Evolutionary conservation across 345 rosid species (phyloP).

Genomic region (Citrus sp.): DNA sequence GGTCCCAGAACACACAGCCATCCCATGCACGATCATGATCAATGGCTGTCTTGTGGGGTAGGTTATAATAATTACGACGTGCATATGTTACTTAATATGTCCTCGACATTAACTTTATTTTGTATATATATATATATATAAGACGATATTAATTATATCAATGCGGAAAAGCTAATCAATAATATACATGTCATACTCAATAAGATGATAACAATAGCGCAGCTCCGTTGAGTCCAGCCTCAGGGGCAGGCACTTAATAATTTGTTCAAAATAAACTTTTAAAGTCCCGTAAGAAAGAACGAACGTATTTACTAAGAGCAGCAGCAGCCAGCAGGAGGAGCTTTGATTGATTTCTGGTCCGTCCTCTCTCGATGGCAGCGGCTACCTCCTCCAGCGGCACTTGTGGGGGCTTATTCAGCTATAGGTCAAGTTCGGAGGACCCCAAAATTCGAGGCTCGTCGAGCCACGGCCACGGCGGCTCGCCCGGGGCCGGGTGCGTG

Average conservation of each 20-base stretch:
- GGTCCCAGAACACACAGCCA: too few relatives aligned
- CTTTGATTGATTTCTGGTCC: not conserved
- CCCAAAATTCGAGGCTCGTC: constrained; percentile 24
- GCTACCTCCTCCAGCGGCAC: constrained; percentile 30
- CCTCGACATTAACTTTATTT: too few relatives aligned
- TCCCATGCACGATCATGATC: too few relatives aligned
- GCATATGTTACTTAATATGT: not conserved
- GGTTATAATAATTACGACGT: not conserved
- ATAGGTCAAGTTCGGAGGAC: constrained; percentile 28
- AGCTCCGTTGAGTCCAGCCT: too few relatives aligned
- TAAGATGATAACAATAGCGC: not conserved
- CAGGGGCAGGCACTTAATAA: too few relatives aligned
- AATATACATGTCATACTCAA: not conserved
- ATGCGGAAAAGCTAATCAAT: too few relatives aligned
- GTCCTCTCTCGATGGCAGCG: constrained; percentile 8
- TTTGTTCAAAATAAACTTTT: too few relatives aligned
- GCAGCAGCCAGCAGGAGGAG: not conserved
- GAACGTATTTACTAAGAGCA: too few relatives aligned
- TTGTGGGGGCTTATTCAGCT: constrained; percentile 31
- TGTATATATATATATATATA: too few relatives aligned
- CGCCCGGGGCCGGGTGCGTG: constrained; percentile 44
- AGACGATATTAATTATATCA: not conserved
- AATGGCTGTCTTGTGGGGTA: not conserved
- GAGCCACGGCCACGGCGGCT: constrained; percentile 25
- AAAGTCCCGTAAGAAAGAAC: too few relatives aligned